Percentiles rank a stretch among this genome's conserved stretches.
phyloP scores from a whole-genome alignment of 495 filamentous ascomycete genomes.

The Cryomyces minteri region DNA sequence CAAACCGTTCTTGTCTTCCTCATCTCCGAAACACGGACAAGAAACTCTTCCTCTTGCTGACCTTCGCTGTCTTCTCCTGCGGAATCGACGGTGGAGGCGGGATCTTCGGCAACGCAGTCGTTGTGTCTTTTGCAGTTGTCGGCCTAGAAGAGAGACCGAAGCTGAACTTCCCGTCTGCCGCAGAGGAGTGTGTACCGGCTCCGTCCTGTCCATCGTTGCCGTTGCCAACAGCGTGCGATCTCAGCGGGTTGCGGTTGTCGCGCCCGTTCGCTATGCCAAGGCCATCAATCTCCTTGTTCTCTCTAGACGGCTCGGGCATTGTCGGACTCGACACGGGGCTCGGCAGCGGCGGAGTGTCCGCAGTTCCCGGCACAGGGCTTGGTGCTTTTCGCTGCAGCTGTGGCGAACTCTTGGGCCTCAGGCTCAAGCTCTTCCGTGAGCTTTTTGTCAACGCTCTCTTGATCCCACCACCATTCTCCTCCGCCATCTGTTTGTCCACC shows the following conservation, averaged over 20 bases:
- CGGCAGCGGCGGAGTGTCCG: not conserved
- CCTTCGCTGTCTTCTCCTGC: conserved; percentile 16
- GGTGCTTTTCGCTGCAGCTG: not conserved
- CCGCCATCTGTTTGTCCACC: conserved; percentile 25
- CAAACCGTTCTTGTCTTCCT: not conserved
- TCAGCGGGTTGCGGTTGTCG: not conserved
- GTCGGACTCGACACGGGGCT: not conserved
- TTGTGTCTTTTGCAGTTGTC: not conserved
- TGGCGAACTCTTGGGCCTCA: not conserved
- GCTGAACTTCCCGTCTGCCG: too few species aligned
- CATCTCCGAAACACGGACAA: conserved; percentile 28
- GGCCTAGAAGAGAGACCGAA: not conserved
- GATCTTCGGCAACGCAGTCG: conserved; percentile 10
- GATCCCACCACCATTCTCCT: conserved; percentile 16
- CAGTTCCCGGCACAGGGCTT: not conserved
- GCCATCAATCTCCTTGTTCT: not conserved
- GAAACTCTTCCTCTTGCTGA: conserved; percentile 32
- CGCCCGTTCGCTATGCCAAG: not conserved
- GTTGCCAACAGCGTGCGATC: not conserved
- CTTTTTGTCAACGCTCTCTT: not conserved
- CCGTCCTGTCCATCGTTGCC: not conserved
- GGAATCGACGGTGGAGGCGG: conserved; percentile 15
- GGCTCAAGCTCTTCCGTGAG: not conserved
- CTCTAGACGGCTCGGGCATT: not conserved
- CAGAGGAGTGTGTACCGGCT: not conserved